phyloP scores from a whole-genome alignment of 2,329 filamentous ascomycete species.

The Ploettnerulaceae sp. region DNA sequence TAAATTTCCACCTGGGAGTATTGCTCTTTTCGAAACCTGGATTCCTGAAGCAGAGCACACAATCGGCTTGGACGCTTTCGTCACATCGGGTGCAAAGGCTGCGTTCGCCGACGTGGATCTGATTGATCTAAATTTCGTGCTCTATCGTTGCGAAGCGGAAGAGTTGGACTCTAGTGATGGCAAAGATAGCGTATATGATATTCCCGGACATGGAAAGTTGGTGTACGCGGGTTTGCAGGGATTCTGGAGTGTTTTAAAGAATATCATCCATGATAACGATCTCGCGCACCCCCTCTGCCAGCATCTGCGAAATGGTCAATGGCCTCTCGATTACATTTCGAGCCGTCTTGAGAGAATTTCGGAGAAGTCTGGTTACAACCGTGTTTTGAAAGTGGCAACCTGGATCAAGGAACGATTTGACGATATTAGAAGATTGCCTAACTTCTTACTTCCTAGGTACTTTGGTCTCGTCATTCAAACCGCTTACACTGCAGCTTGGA shows the following conservation, averaged over 20 bases:
- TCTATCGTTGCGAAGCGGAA: conserved; percentile 90
- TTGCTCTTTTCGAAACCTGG: conserved; percentile 94
- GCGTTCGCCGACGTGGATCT: conserved; percentile 73
- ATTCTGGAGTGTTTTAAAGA: conserved; percentile 90
- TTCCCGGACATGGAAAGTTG: conserved; percentile 77
- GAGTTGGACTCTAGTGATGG: conserved; percentile 75
- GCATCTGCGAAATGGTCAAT: conserved; percentile 84
- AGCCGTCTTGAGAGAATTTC: conserved; percentile 71
- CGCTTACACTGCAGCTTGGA: conserved; percentile 78
- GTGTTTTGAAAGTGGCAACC: conserved; percentile 59
- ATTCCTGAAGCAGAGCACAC: conserved; percentile 84
- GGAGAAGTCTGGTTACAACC: conserved; percentile 54
- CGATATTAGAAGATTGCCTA: conserved; percentile 78
- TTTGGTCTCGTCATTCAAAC: conserved; percentile 87
- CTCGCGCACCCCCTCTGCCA: conserved; percentile 91
- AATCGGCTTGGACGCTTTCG: conserved; percentile 76
- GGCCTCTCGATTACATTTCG: conserved; percentile 86
- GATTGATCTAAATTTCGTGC: conserved; percentile 81
- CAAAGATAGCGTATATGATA: conserved; percentile 79
- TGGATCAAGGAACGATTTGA: conserved; percentile 87
- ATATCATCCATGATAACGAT: conserved; percentile 83
- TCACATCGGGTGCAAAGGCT: conserved; percentile 73
- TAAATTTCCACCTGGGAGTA: conserved; percentile 86
- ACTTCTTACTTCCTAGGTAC: conserved; percentile 85
- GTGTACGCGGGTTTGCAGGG: conserved; percentile 97